A percentile compares a stretch with the other conserved stretches of the same genome.
Conservation (phyloP, 345 rosid genomes). For the Camelina hispida region DNA sequence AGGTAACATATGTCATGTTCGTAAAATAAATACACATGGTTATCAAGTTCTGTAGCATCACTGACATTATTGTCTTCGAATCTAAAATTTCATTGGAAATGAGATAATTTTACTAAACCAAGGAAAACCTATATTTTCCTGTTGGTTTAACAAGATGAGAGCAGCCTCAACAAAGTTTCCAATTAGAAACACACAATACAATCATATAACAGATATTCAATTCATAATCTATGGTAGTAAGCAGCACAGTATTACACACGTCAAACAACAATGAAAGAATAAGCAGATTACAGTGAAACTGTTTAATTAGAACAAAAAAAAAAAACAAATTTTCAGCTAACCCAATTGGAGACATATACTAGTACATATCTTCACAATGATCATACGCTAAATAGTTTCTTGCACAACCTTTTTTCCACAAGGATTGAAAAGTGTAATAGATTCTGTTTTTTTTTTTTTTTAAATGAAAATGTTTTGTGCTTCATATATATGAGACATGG, state of each 20-base stretch:
- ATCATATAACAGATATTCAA: not conserved
- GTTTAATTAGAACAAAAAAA: not conserved
- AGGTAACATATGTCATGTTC: conserved; percentile 19
- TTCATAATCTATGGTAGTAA: conserved; percentile 12
- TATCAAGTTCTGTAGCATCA: conserved; percentile 18
- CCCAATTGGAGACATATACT: not conserved
- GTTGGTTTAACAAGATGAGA: not conserved
- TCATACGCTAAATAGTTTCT: not conserved
- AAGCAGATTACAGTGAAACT: not conserved
- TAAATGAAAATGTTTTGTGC: not conserved
- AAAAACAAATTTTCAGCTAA: not conserved
- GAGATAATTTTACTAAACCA: not conserved
- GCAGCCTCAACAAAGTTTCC: not conserved
- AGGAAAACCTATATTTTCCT: not conserved
- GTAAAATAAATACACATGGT: conserved; percentile 17
- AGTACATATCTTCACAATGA: not conserved
- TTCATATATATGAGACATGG: not conserved
- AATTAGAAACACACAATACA: not conserved
- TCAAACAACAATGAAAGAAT: not conserved
- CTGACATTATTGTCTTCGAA: not conserved
- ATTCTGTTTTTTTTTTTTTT: too few relatives aligned
- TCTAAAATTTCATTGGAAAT: conserved; percentile 10
- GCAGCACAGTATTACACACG: not conserved
- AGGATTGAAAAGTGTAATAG: too few relatives aligned
- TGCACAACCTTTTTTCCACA: too few relatives aligned